These are phyloP conservation scores for Ziziphus jujuba DNA, from an alignment of 306 rosid genomes.

Conservation along the genomic window DNA sequence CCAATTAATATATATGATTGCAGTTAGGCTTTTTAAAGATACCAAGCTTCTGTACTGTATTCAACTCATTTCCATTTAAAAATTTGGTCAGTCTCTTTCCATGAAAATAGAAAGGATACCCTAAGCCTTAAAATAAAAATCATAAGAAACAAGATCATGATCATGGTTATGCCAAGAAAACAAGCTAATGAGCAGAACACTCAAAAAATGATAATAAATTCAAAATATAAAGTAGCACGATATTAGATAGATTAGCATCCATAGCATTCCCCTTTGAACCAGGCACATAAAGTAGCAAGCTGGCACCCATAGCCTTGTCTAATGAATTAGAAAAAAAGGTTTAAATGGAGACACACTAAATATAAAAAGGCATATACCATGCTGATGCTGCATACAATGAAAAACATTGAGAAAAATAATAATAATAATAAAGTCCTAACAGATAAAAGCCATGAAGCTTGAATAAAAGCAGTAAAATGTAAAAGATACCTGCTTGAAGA, in stretches of 20 bases:
- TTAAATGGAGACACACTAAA: too few relatives aligned
- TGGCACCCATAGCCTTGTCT: too few relatives aligned
- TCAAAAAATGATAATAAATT: too few relatives aligned
- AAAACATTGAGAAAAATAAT: not conserved
- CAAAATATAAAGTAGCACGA: not conserved
- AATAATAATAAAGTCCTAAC: not conserved
- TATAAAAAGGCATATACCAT: too few relatives aligned
- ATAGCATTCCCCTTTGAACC: too few relatives aligned
- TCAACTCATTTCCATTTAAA: too few relatives aligned
- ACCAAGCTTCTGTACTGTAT: too few relatives aligned
- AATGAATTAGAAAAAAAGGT: too few relatives aligned
- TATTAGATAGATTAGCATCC: too few relatives aligned
- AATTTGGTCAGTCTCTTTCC: too few relatives aligned
- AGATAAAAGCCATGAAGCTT: not conserved
- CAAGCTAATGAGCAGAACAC: not conserved
- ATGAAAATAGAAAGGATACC: slow-evolving; percentile 11
- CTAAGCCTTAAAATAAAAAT: slow-evolving; percentile 7
- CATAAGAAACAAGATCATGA: not conserved
- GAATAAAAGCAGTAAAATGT: slow-evolving; percentile 21
- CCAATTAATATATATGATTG: not conserved
- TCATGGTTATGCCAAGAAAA: not conserved
- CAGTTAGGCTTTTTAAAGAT: not conserved
- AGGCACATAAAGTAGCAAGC: too few relatives aligned
- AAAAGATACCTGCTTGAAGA: slow-evolving; percentile 72
- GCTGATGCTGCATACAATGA: too few relatives aligned